Evolutionary conservation across 192 early-diverging fungal genomes (phyloP), one percentile per base, ranked within the genome.

Genomic region (Mortierella hygrophila): DNA sequence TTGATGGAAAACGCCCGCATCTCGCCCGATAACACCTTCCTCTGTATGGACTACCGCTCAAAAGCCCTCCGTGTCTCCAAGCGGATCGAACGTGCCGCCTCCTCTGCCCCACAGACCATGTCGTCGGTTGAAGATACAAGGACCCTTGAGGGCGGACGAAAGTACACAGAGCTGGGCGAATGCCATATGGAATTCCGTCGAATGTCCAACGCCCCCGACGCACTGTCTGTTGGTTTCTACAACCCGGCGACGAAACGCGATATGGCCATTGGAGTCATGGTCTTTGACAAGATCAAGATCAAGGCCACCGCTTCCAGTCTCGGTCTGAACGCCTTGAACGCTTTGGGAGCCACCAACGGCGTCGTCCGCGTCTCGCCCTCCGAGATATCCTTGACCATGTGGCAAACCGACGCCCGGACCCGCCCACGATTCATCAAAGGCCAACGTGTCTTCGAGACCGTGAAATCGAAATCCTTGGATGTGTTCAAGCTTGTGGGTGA

Each of bases 231-330:
- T 18, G 83, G 78, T 0, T 86, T 86, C 75, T 80, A 75, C 41
- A 86, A 86, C 40, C 75, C 83, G 29, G 79, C 57, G 10, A 86
- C 83, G 6, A 80, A 77, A 35, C 78, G 83, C n/a, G 83, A 86
- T 20, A 80, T 80, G 78, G 68, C 78, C 0, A 52, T 73, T 3
- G 83, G 83, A 0, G 79, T 80, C 21, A 71, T 86, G 75, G 74
- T 86, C 77, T 72, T 81, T 63, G 72, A 80, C 40, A 80, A 72
- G 46, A 73, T 11, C 32, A 72, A 71, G 38, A 40, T 69, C 37
- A 75, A 75, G 60, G 75, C 74, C 1, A 81, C 79, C 15, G 75
- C 70, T 1, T 80, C 78, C 0, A 76, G 72, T 16, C n/a, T 86
- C 0, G 79, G 78, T 13, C 49, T 80, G 20, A 73, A 74, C 44